Evolutionary conservation across 2,329 filamentous ascomycete species (phyloP), one percentile per base, ranked within the genome.

Genomic region (Pezicula radicicola): DNA sequence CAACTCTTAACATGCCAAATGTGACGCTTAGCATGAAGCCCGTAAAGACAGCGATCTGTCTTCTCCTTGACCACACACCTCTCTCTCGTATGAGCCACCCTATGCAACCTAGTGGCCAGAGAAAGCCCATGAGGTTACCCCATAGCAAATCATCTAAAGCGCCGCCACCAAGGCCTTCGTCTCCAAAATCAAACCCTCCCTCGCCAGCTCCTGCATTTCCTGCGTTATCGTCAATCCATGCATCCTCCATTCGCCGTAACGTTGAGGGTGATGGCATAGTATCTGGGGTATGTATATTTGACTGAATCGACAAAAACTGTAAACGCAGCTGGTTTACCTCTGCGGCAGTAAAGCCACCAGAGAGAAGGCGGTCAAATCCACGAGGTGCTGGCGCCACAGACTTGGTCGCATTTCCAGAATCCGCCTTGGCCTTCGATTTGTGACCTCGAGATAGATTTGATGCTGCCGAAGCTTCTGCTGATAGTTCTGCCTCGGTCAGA

Each of bases 61-160:
- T 88, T 63, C 92, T 78, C 64, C 88, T 84, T 55, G 85, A 88
- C 83, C 91, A 96, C 54, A 97, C 85, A 1, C 89, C 91, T 52
- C 94, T 89, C 69, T 96, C 90, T 54, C 92, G 79, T 58, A 93
- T 80, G 46, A 95, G 74, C 91, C 92, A 97, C 48, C 87, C 84
- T 51, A 93, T 75, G 63, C 89, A 91, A 0, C 90, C 93, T 9
- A 97, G 70, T 4, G 94, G 94, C 83, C 93, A 97, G 68, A 99
- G 88, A 75, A 97, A 99, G 0, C 94, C 94, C 63, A 94, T 89
- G 53, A 95, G 75, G 69, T 94, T 90, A 4, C 92, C 94, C 72
- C 87, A 89, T 53, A 97, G 77, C 74, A 97, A 83, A 63, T 95
- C 87, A 64, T 97, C 93, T 42, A 96, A 74, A 10, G 88, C 64